Conservation (phyloP, 495 filamentous ascomycete genomes). For the Clavariopsis aquatica region DNA sequence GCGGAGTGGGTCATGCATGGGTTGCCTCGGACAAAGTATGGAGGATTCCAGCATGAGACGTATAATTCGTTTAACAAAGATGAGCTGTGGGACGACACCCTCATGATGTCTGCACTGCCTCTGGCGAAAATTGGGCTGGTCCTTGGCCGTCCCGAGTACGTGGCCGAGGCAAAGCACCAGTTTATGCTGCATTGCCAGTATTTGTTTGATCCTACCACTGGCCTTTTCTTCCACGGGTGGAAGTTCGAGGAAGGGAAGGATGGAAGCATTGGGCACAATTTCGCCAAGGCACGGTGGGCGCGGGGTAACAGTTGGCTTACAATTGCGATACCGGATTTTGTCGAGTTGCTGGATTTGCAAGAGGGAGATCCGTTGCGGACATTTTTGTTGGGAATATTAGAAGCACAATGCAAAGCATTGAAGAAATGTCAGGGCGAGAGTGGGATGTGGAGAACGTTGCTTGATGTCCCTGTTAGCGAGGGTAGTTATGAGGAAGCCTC, state of each 20-base stretch:
- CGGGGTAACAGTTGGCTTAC: slow-evolving; percentile 70
- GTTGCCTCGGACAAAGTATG: slow-evolving; percentile 64
- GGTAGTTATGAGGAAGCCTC: slow-evolving; percentile 69
- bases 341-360: slow-evolving; percentile 64
- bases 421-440: slow-evolving; percentile 54
- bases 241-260: slow-evolving; percentile 54
- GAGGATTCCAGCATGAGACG: slow-evolving; percentile 74
- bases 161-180: slow-evolving; percentile 73
- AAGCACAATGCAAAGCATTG: slow-evolving; percentile 64
- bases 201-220: slow-evolving; percentile 65
- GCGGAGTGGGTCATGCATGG: slow-evolving; percentile 76
- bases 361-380: slow-evolving; percentile 59
- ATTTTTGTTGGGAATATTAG: slow-evolving; percentile 62
- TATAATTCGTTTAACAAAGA: slow-evolving; percentile 64
- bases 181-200: slow-evolving; percentile 73
- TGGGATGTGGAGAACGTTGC: slow-evolving; percentile 68
- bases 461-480: slow-evolving; percentile 58
- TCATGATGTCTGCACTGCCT: slow-evolving; percentile 80
- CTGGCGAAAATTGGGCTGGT: slow-evolving; percentile 73
- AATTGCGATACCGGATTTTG: slow-evolving; percentile 71
- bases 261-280: slow-evolving; percentile 63
- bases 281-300: slow-evolving; percentile 69
- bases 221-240: slow-evolving; percentile 77
- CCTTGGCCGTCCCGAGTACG: slow-evolving; percentile 62
- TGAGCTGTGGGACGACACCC: slow-evolving; percentile 75